Conservation (phyloP, 257 asterid species). For the Fraxinus excelsior region DNA sequence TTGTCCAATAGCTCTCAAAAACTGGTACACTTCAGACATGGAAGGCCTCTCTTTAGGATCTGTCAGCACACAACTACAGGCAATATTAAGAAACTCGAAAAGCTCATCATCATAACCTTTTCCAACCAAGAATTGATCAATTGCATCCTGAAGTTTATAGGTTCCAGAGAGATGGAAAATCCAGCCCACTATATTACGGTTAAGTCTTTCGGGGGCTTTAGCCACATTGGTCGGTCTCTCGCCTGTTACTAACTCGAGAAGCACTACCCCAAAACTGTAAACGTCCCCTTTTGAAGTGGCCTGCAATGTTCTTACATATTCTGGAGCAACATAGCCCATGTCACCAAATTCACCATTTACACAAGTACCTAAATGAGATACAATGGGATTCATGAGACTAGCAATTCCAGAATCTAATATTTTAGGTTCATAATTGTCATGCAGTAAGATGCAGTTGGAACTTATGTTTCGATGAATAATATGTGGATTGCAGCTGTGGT, state of each 20-base stretch:
- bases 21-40: conserved; percentile 77
- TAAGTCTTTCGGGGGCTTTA: conserved; percentile 63
- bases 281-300: conserved; percentile 92
- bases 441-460: conserved; percentile 56
- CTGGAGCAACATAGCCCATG: conserved; percentile 78
- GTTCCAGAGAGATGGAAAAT: conserved; percentile 49
- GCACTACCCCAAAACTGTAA: conserved; percentile 80
- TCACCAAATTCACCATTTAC: conserved; percentile 84
- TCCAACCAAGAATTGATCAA: conserved; percentile 50
- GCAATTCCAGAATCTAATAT: conserved; percentile 80
- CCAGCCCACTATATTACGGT: conserved; percentile 77
- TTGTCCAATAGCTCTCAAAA: conserved; percentile 67
- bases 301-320: conserved; percentile 63
- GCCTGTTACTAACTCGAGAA: conserved; percentile 70
- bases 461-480: conserved; percentile 61
- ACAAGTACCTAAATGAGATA: conserved; percentile 68
- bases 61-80: conserved; percentile 67
- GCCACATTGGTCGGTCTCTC: conserved; percentile 55
- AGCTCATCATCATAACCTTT: conserved; percentile 65
- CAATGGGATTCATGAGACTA: conserved; percentile 74
- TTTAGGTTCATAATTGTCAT: conserved; percentile 48
- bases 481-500: conserved; percentile 61
- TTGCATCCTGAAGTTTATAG: conserved; percentile 63
- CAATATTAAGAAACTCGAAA: conserved; percentile 71
- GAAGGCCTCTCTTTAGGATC: conserved; percentile 72